These are phyloP conservation scores for Chrysosporium keratinophilum DNA, from an alignment of 2,329 filamentous ascomycete genomes.

Conservation along the genomic window DNA sequence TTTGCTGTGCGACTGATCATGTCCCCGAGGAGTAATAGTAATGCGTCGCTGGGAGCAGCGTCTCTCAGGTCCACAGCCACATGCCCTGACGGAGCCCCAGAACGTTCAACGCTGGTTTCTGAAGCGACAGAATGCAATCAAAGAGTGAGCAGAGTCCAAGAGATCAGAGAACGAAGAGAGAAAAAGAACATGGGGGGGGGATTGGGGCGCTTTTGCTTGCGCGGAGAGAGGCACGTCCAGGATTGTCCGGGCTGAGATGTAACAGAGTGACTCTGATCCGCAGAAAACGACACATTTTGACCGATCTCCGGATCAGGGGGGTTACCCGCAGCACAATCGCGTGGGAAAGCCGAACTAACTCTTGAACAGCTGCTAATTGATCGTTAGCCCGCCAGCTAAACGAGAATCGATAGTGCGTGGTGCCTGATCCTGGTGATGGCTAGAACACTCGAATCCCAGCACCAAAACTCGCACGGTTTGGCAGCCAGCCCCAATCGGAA, in stretches of 20 bases:
- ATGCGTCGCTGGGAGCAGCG: too few relatives aligned
- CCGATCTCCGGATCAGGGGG: not conserved
- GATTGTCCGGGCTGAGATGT: slow-evolving; percentile 25
- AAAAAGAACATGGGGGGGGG: not conserved
- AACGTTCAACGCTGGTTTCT: too few relatives aligned
- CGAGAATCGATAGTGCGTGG: slow-evolving; percentile 7
- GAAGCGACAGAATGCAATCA: too few relatives aligned
- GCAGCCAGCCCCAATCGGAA: slow-evolving; percentile 1
- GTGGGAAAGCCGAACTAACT: not conserved
- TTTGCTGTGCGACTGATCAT: not conserved
- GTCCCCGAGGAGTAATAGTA: not conserved
- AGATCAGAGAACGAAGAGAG: not conserved
- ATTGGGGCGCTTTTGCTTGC: not conserved
- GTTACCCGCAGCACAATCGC: not conserved
- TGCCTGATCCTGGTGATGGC: not conserved
- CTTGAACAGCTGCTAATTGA: not conserved
- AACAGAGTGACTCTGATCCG: slow-evolving; percentile 11
- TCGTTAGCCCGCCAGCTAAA: not conserved
- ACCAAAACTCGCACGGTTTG: not conserved
- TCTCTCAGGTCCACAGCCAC: too few relatives aligned
- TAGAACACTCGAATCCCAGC: not conserved
- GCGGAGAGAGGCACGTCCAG: not conserved
- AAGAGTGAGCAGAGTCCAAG: too few relatives aligned
- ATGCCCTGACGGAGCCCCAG: too few relatives aligned
- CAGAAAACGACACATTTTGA: not conserved